Percentiles rank a stretch among this genome's conserved stretches.
phyloP scores from a whole-genome alignment of 257 asterid species.

The Penstemon davidsonii region DNA sequence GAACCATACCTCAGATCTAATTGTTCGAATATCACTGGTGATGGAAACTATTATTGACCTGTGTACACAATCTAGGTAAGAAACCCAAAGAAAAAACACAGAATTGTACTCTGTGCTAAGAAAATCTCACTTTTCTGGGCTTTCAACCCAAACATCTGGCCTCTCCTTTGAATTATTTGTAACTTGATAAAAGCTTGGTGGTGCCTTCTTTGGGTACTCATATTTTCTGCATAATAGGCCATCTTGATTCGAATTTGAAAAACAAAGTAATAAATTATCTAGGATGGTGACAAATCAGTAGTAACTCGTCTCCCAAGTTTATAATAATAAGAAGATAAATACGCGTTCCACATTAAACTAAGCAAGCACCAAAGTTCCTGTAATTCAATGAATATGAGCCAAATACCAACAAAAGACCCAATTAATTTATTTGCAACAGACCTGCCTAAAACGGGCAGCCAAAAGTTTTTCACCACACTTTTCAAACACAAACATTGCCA shows the following conservation, averaged over 20 bases:
- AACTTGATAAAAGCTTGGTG: constrained; percentile 93
- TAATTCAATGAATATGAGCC: constrained; percentile 1
- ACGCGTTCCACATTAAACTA: constrained; percentile 4
- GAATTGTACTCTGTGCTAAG: constrained; percentile 23
- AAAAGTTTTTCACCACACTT: constrained; percentile 4
- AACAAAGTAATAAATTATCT: constrained; percentile 8
- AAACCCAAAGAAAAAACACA: constrained; percentile 8
- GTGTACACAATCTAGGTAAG: constrained; percentile 37
- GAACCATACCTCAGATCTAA: constrained; percentile 78
- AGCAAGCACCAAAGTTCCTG: neutral
- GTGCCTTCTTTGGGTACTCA: constrained; percentile 82
- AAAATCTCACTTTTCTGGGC: constrained; percentile 74
- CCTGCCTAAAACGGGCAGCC: constrained; percentile 19
- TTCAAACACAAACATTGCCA: constrained; percentile 6
- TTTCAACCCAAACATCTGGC: constrained; percentile 98
- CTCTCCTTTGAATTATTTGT: constrained; percentile 93
- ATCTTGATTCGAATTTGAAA: neutral
- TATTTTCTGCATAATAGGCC: constrained; percentile 54
- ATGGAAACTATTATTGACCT: constrained; percentile 87
- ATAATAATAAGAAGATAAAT: constrained; percentile 8
- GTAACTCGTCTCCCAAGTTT: constrained; percentile 13
- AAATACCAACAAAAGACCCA: constrained; percentile 15
- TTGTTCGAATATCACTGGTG: constrained; percentile 97
- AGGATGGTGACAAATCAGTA: constrained; percentile 16
- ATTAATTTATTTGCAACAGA: neutral